These are phyloP conservation scores for Phytophthora quininea DNA, from an alignment of 352 stramenopile genomes.

Conservation along the genomic window DNA sequence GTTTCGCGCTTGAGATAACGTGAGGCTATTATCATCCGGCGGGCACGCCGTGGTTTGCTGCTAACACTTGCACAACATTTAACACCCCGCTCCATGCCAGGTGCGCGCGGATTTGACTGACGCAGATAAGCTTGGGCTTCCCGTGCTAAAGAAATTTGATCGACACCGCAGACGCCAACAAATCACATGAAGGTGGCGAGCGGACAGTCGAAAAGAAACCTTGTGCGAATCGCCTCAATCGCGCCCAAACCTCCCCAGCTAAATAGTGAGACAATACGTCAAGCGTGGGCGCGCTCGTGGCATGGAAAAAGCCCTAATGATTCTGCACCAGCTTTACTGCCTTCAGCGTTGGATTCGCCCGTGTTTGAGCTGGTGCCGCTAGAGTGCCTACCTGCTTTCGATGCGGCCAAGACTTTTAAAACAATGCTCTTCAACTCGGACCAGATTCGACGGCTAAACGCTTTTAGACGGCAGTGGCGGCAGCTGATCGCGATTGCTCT, in stretches of 20 bases:
- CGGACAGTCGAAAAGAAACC: neutral
- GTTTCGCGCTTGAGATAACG: too few relatives aligned
- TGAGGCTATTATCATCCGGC: too few relatives aligned
- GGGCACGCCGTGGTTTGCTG: too few relatives aligned
- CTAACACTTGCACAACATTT: too few relatives aligned
- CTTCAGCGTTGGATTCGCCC: neutral
- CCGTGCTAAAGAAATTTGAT: neutral
- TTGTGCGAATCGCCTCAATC: constrained; percentile 5
- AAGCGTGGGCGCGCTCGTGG: neutral
- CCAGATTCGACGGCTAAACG: constrained; percentile 21
- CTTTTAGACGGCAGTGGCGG: constrained; percentile 13
- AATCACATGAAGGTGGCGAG: constrained; percentile 9
- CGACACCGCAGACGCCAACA: neutral
- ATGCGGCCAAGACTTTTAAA: constrained; percentile 37
- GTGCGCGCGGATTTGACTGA: too few relatives aligned
- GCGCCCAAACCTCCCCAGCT: neutral
- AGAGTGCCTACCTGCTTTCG: constrained; percentile 19
- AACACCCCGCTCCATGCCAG: too few relatives aligned
- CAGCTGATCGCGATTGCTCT: constrained; percentile 19
- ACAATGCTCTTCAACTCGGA: constrained; percentile 21
- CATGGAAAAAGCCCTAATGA: neutral
- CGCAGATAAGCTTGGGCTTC: neutral
- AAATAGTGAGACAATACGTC: neutral
- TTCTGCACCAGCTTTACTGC: neutral
- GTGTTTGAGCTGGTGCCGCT: constrained; percentile 28